phyloP scores from a whole-genome alignment of 106 monocot genomes.

The Acorus gramineus region DNA sequence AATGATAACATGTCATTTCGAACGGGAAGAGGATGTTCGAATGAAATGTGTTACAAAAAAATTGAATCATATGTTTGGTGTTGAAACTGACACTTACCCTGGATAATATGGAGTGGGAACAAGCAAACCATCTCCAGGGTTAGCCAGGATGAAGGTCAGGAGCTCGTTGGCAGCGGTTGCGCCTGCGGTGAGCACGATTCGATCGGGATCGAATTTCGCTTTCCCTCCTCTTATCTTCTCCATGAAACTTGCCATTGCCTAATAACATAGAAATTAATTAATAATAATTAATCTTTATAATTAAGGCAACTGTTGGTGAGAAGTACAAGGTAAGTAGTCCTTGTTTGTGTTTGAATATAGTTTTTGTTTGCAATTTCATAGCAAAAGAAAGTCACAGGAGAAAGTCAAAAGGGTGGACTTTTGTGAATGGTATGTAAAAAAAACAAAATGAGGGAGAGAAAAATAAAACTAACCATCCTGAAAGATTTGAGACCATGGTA shows the following conservation, averaged over 20 bases:
- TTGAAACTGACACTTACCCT: conserved; percentile 25
- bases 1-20: neutral
- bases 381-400: too few relatives aligned
- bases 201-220: conserved; percentile 43
- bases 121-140: conserved; percentile 68
- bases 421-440: neutral
- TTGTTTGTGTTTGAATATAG: too few relatives aligned
- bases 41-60: neutral
- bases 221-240: conserved; percentile 53
- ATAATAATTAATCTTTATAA: too few relatives aligned
- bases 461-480: conserved; percentile 26
- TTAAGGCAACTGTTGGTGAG: too few relatives aligned
- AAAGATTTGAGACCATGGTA: conserved; percentile 57
- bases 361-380: too few relatives aligned
- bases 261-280: neutral
- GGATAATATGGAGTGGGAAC: conserved; percentile 87
- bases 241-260: conserved; percentile 80
- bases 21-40: neutral
- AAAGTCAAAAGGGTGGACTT: too few relatives aligned
- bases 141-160: conserved; percentile 54
- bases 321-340: too few relatives aligned
- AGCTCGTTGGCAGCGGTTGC: conserved; percentile 80
- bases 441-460: neutral
- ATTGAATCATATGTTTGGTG: neutral
- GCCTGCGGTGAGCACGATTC: conserved; percentile 72